These are phyloP conservation scores for Trametes hirsuta DNA, from an alignment of 1,284 basidiomycete species.

Conservation along the genomic window DNA sequence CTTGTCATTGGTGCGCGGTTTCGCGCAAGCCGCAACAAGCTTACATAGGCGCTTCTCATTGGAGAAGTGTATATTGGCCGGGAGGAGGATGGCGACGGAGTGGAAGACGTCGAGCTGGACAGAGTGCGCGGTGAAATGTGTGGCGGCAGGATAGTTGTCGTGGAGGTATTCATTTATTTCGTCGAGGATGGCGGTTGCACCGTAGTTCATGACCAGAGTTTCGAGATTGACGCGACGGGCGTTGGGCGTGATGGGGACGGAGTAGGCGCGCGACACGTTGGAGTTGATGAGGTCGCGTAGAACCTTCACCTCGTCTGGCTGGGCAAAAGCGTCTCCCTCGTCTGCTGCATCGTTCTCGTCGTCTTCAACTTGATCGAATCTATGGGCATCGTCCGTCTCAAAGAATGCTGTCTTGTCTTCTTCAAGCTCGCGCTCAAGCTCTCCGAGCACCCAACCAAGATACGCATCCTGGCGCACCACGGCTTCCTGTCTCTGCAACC, in stretches of 20 bases:
- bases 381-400: too few relatives aligned
- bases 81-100: neutral
- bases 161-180: neutral
- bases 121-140: neutral
- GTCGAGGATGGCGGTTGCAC: neutral
- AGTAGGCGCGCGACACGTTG: constrained; percentile 5
- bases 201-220: neutral
- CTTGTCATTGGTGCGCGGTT: too few relatives aligned
- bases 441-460: neutral
- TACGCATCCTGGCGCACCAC: neutral
- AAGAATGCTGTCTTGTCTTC: too few relatives aligned
- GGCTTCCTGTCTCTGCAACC: constrained; percentile 26
- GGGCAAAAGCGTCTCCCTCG: too few relatives aligned
- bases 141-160: neutral
- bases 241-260: neutral
- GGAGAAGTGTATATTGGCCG: neutral
- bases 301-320: neutral
- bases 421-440: neutral
- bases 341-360: too few relatives aligned
- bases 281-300: constrained; percentile 7
- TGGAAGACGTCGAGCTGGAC: neutral
- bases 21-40: too few relatives aligned
- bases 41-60: constrained; percentile 5
- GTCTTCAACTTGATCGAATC: too few relatives aligned
- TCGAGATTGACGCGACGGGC: neutral